These are phyloP conservation scores for Cladosporium cucumerinum DNA, from an alignment of 2,329 filamentous ascomycete genomes.

Conservation along the genomic window DNA sequence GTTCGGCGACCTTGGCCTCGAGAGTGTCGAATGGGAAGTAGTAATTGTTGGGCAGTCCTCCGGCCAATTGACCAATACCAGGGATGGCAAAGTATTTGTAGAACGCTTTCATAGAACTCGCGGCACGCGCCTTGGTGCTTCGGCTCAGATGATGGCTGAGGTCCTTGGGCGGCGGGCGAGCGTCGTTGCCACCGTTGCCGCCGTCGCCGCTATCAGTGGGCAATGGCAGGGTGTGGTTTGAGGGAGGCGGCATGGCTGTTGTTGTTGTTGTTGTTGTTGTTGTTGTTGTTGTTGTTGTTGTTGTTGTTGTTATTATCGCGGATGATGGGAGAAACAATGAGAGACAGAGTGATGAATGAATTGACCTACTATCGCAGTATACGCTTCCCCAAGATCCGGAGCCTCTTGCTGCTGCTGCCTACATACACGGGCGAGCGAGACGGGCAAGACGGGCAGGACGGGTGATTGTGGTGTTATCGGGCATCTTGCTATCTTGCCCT, in stretches of 20 bases:
- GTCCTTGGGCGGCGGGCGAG: conserved; percentile 58
- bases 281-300: too few relatives aligned
- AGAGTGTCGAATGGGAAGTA: conserved; percentile 92
- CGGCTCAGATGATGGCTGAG: conserved; percentile 76
- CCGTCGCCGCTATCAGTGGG: conserved; percentile 14
- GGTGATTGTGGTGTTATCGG: conserved; percentile 7
- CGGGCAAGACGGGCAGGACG: background rate
- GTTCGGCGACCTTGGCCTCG: conserved; percentile 73
- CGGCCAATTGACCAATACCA: conserved; percentile 59
- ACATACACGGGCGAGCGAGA: background rate
- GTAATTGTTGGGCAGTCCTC: conserved; percentile 69
- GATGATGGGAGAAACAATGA: background rate
- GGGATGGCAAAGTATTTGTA: conserved; percentile 77
- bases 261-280: too few relatives aligned
- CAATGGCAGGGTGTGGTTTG: background rate
- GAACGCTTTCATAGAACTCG: conserved; percentile 71
- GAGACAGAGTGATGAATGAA: background rate
- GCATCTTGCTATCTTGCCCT: background rate
- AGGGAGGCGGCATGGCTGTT: conserved; percentile 11
- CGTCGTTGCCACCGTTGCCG: conserved; percentile 23
- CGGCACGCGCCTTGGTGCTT: conserved; percentile 60
- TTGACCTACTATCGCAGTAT: background rate
- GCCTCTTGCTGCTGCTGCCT: background rate
- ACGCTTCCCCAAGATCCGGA: background rate
- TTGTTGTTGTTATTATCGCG: background rate